These are phyloP conservation scores for Botrytis cinerea DNA, from an alignment of 2,329 filamentous ascomycete species.

Conservation along the genomic window DNA sequence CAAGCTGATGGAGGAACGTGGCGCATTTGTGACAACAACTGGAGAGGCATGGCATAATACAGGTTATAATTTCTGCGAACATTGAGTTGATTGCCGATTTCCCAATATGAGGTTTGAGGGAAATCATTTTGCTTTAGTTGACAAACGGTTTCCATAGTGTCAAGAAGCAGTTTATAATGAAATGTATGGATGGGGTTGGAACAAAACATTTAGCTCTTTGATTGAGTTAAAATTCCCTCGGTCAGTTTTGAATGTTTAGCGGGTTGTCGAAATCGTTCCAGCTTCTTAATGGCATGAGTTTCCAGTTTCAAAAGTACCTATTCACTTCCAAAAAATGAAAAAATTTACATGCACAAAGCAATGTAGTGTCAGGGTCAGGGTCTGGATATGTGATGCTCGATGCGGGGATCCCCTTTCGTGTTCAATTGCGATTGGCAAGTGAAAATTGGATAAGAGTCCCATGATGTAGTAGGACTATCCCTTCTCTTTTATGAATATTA, in stretches of 20 bases:
- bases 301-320: background rate
- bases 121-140: background rate
- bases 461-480: too few relatives aligned
- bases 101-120: rapidly evolving
- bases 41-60: background rate
- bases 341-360: background rate
- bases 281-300: background rate
- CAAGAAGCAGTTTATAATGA: too few relatives aligned
- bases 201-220: background rate
- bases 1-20: constrained; percentile 47
- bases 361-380: background rate
- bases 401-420: background rate
- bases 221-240: background rate
- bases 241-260: background rate
- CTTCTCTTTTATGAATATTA: too few relatives aligned
- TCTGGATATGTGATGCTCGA: rapidly evolving
- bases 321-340: background rate
- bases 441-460: too few relatives aligned
- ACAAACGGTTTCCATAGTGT: background rate
- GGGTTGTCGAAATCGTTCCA: background rate
- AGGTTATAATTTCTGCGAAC: background rate
- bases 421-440: background rate
- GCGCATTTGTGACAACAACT: constrained; percentile 22
- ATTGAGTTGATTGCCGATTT: background rate
- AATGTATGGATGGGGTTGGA: too few relatives aligned